Conservation (phyloP, 805 yeast genomes). For the Diddensiella santjacobensis region DNA sequence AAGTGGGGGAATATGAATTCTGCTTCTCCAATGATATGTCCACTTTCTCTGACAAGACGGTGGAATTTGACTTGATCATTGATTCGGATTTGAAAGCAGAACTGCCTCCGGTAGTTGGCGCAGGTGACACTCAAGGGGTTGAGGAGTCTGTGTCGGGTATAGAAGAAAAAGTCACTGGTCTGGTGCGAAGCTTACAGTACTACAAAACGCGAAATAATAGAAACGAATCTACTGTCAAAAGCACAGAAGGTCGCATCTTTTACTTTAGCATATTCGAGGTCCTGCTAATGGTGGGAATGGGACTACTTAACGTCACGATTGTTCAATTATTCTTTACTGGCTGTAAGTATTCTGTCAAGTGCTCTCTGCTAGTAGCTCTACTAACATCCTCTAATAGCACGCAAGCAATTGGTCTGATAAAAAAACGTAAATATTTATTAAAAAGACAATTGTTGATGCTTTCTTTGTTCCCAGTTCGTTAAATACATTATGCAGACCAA, state of each 20-base stretch:
- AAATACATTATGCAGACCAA: constrained; percentile 52
- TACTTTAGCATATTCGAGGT: constrained; percentile 73
- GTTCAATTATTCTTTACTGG: constrained; percentile 75
- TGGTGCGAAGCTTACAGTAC: constrained; percentile 52
- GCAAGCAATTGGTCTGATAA: constrained; percentile 33
- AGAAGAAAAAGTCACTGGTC: constrained; percentile 29
- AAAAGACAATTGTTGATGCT: no score
- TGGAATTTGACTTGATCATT: constrained; percentile 70
- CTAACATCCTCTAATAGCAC: constrained; percentile 18
- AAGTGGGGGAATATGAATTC: constrained; percentile 77
- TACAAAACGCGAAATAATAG: constrained; percentile 88
- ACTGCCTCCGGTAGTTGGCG: constrained; percentile 45
- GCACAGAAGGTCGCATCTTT: constrained; percentile 73
- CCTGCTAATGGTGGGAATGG: constrained; percentile 69
- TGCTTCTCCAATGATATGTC: constrained; percentile 83
- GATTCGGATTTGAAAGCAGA: constrained; percentile 51
- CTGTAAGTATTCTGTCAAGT: constrained; percentile 8
- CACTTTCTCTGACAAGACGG: constrained; percentile 74
- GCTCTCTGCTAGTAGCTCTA: no score
- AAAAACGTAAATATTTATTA: not conserved
- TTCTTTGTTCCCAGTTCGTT: no score
- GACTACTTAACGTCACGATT: constrained; percentile 69
- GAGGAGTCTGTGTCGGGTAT: constrained; percentile 30
- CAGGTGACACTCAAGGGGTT: constrained; percentile 29
- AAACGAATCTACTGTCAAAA: constrained; percentile 81